Base-by-base conservation (phyloP, 176 grass and related monocot species). In the Carex parvula region DNA sequence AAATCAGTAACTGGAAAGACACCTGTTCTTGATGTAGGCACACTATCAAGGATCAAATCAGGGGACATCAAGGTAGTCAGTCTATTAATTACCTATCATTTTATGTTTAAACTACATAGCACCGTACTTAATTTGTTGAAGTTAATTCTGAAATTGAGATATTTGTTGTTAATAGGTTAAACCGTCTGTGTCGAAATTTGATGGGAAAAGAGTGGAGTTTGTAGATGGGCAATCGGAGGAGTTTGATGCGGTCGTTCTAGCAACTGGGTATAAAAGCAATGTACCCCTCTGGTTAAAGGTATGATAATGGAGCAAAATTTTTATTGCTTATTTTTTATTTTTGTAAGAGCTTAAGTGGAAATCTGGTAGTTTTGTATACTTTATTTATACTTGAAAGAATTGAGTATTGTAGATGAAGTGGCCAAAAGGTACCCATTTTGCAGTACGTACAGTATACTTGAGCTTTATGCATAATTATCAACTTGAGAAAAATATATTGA, bases 1-100 rank as follows among this genome's bases (percentile, higher is more conserved):
- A 99, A 99, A 80, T 92, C 93, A 12, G 79, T 92, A 53, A 93
- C 93, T n/a, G 96, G 96, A 14, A 99, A 99, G 88, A 99, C 96
- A 15, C 96, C 96, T 7, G 93, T 99, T 68, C 96, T 99, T 82
- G 96, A 99, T 14, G 91, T 94, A 39, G 96, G 96, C 76, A 89
- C 96, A 64, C 91, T 95, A 62, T 88, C 88, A 50, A 95, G 89
- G 88, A 95, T 99, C 65, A 99, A 90, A 50, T 95, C 96, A 17
- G 89, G 91, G 17, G 86, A 94, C 77, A 92, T 95, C 88, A 90
- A 92, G 93, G 96, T 98, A 7, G 17, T 85, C 81, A 77, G 57
- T 52, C 86, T n/a, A 60, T 76, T 75, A 41, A 41, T 41, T 6
- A 64, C 55, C n/a, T 41, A 65, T 12, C 14, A 50, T 82, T 52